A percentile compares a stretch with the other conserved stretches of the same genome.
Evolutionary conservation across 1,139 yeast species (phyloP).

Genomic region (Geotrichum candidum): DNA sequence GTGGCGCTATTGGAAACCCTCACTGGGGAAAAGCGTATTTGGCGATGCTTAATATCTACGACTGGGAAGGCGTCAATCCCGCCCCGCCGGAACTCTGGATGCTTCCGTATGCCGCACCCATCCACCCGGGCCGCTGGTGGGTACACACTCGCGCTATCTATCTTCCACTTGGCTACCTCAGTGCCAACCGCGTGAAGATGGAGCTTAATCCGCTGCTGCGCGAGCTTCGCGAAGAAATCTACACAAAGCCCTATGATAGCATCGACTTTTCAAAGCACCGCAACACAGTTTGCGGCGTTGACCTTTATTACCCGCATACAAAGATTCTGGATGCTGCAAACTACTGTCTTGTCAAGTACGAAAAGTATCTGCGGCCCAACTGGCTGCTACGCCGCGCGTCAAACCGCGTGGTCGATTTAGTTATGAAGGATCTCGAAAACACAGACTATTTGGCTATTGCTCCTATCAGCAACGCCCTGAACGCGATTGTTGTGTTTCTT

Average conservation of each 20-base stretch:
- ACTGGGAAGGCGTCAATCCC: conserved; percentile 97
- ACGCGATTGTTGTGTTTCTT: conserved; percentile 59
- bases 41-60: conserved; percentile 69
- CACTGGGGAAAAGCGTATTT: conserved; percentile 99
- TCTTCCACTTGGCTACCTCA: conserved; percentile 76
- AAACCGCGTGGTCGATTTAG: conserved; percentile 51
- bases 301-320: conserved; percentile 90
- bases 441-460: conserved; percentile 86
- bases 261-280: conserved; percentile 69
- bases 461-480: conserved; percentile 86
- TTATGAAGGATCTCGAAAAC: conserved; percentile 68
- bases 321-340: conserved; percentile 59
- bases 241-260: conserved; percentile 53
- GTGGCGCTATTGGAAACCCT: conserved; percentile 87
- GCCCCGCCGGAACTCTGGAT: conserved; percentile 96
- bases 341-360: conserved; percentile 54
- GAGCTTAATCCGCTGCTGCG: conserved; percentile 57
- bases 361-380: conserved; percentile 61
- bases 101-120: conserved; percentile 70
- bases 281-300: conserved; percentile 86
- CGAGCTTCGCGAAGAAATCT: conserved; percentile 72
- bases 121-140: conserved; percentile 99
- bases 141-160: conserved; percentile 94
- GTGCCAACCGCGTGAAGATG: conserved; percentile 52
- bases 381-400: conserved; percentile 59